These are phyloP conservation scores for Tylopilus orsonianus DNA, from an alignment of 1,284 basidiomycete species.

Conservation along the genomic window DNA sequence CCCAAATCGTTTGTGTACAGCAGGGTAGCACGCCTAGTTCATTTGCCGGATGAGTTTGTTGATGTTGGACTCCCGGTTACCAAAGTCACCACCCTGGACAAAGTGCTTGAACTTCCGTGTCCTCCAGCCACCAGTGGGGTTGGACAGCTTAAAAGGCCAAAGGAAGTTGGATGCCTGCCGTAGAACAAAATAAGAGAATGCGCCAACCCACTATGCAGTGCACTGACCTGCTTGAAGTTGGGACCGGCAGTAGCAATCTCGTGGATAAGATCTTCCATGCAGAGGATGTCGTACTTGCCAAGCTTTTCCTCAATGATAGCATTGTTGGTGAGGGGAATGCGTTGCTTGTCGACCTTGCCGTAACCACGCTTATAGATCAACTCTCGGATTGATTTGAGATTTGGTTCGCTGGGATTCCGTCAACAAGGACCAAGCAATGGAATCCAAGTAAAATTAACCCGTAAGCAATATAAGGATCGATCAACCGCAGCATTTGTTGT, in stretches of 20 bases:
- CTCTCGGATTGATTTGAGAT: constrained; percentile 96
- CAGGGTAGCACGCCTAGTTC: constrained; percentile 57
- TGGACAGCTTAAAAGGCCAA: constrained; percentile 99
- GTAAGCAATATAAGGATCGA: constrained; percentile 97
- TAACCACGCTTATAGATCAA: constrained; percentile 99
- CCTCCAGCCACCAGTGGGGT: constrained; percentile 98
- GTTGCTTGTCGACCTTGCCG: constrained; percentile 97
- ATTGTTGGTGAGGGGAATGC: constrained; percentile 95
- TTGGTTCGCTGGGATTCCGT: constrained; percentile 70
- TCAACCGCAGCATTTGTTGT: constrained; percentile 95
- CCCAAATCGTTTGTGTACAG: constrained; percentile 8
- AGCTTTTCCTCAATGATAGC: constrained; percentile 90
- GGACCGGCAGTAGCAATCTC: constrained; percentile 96
- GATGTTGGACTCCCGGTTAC: constrained; percentile 95
- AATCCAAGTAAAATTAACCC: constrained; percentile 56
- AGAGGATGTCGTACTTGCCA: constrained; percentile 96
- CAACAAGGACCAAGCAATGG: constrained; percentile 1
- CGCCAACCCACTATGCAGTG: neutral
- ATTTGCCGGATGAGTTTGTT: constrained; percentile 97
- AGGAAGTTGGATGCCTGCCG: constrained; percentile 88
- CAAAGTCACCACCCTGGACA: constrained; percentile 94
- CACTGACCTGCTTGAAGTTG: constrained; percentile 93
- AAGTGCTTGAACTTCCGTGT: constrained; percentile 95
- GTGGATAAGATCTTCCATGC: constrained; percentile 97
- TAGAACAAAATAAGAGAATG: constrained; percentile 2